Evolutionary conservation across 345 rosid species (phyloP).

Genomic region (Anacardium occidentale): DNA sequence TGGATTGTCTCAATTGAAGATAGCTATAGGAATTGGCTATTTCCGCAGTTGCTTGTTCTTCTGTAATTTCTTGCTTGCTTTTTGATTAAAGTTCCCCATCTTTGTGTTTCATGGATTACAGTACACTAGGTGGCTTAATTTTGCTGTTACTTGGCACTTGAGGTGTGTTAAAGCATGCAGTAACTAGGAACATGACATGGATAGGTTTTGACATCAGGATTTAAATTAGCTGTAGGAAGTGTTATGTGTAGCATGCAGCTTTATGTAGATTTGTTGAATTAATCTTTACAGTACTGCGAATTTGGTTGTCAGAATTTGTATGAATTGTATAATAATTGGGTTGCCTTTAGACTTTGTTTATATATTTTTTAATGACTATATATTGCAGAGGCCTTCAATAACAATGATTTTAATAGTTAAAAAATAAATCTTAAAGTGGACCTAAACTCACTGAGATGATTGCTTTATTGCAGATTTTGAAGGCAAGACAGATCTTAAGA

Average conservation of each 20-base stretch:
- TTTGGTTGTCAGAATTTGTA: too few relatives aligned
- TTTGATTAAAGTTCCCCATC: neutral
- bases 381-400: neutral
- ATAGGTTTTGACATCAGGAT: too few relatives aligned
- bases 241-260: too few relatives aligned
- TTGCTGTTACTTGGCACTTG: too few relatives aligned
- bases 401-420: neutral
- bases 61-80: neutral
- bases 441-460: neutral
- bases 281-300: too few relatives aligned
- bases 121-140: too few relatives aligned
- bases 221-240: too few relatives aligned
- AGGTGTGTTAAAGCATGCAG: too few relatives aligned
- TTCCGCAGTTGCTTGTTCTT: neutral
- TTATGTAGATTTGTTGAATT: too few relatives aligned
- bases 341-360: neutral
- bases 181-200: too few relatives aligned
- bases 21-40: neutral
- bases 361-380: neutral
- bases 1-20: neutral
- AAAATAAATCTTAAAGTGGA: too few relatives aligned
- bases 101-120: neutral
- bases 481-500: conserved; percentile 91
- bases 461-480: conserved; percentile 60
- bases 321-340: too few relatives aligned